Evolutionary conservation across 805 yeast species (phyloP).

Genomic region (Myxozyma lipomycoides): DNA sequence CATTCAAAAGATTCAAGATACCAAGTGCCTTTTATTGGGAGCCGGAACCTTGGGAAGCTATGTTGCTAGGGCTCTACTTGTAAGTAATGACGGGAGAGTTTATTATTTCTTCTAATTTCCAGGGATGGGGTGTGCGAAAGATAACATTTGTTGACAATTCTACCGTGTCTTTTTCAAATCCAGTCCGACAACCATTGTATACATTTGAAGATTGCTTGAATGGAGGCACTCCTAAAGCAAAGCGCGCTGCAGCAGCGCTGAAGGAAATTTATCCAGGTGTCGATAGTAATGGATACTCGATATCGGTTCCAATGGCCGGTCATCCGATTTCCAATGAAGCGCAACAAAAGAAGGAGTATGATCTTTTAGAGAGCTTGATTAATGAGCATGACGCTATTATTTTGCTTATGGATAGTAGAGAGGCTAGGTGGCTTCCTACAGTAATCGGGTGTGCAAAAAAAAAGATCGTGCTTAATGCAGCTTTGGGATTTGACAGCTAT

Average conservation of each 20-base stretch:
- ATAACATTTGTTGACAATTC: slow-evolving; percentile 91
- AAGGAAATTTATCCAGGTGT: slow-evolving; percentile 76
- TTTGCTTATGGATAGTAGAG: slow-evolving; percentile 88
- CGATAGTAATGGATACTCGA: slow-evolving; percentile 46
- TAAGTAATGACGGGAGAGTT: neutral
- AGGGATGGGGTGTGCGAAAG: slow-evolving; percentile 88
- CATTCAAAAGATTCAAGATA: slow-evolving; percentile 56
- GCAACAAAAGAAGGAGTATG: slow-evolving; percentile 50
- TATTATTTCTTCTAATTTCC: neutral
- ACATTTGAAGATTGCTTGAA: slow-evolving; percentile 72
- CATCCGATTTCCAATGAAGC: slow-evolving; percentile 67
- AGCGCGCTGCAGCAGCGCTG: slow-evolving; percentile 68
- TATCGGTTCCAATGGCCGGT: slow-evolving; percentile 95
- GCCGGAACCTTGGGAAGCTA: slow-evolving; percentile 96
- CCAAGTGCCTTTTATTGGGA: slow-evolving; percentile 77
- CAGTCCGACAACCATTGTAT: slow-evolving; percentile 89
- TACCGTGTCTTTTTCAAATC: slow-evolving; percentile 83
- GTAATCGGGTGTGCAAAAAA: slow-evolving; percentile 61
- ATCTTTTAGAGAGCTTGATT: slow-evolving; percentile 50
- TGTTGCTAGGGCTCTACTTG: slow-evolving; percentile 71
- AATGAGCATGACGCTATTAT: slow-evolving; percentile 71
- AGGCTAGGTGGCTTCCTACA: slow-evolving; percentile 96
- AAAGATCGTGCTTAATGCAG: slow-evolving; percentile 84
- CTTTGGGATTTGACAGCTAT: slow-evolving; percentile 90
- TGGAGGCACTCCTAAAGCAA: slow-evolving; percentile 75